These are phyloP conservation scores for Pleurotus pulmonarius DNA, from an alignment of 768 basidiomycete species.

Conservation along the genomic window DNA sequence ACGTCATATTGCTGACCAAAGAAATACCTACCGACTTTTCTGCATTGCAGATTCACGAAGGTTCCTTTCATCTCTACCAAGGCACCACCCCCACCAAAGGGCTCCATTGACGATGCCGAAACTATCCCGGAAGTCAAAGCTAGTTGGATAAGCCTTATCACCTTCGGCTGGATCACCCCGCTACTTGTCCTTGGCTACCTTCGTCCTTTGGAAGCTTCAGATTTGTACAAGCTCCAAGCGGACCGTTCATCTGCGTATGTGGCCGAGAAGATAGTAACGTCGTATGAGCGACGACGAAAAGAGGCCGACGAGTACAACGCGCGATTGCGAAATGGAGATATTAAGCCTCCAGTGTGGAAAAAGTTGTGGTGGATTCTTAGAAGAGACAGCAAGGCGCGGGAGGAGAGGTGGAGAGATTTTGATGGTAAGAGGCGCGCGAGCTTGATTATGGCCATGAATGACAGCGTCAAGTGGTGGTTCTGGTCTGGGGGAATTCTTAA, in stretches of 20 bases:
- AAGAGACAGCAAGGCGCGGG: conserved; percentile 48
- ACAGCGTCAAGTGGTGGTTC: conserved; percentile 74
- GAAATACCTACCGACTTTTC: background rate
- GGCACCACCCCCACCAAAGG: conserved; percentile 39
- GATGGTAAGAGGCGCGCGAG: conserved; percentile 64
- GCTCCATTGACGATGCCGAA: conserved; percentile 55
- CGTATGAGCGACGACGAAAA: conserved; percentile 55
- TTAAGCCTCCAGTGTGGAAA: conserved; percentile 50
- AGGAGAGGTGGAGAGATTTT: conserved; percentile 60
- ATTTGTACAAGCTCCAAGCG: conserved; percentile 76
- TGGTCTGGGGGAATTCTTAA: conserved; percentile 66
- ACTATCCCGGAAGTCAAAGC: conserved; percentile 68
- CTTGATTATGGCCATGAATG: conserved; percentile 67
- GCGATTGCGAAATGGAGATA: conserved; percentile 60
- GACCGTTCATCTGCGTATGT: conserved; percentile 55
- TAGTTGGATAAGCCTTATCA: conserved; percentile 51
- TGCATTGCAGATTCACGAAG: conserved; percentile 19
- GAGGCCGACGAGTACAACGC: conserved; percentile 69
- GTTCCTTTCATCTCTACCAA: conserved; percentile 38
- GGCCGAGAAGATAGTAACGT: conserved; percentile 57
- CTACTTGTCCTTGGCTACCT: conserved; percentile 73
- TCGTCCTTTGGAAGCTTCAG: conserved; percentile 74
- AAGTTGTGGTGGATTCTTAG: conserved; percentile 58
- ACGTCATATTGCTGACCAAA: background rate
- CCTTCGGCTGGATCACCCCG: conserved; percentile 74